Base-by-base conservation (phyloP, 257 asterid genomes). In the Osmanthus fragrans region DNA sequence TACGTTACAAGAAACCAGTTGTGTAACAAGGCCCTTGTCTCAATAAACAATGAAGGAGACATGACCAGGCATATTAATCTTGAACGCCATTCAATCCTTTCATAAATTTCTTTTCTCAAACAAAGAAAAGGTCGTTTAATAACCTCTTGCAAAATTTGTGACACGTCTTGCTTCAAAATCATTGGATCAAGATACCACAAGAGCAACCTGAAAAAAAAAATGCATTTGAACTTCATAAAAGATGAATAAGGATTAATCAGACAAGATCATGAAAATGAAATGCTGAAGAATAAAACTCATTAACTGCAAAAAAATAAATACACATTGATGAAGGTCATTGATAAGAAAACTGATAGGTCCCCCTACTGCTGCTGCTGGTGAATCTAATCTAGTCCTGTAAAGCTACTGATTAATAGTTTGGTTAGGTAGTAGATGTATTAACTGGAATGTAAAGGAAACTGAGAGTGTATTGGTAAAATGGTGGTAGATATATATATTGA, bases 1-100 rank as follows among this genome's bases (percentile, higher is more conserved):
- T 83, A 93, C 97, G 89, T 89, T 82, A 73, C 73, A 40, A 91
- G 85, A 82, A 91, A 93, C 97, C 97, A 93, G 25, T 76, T 81
- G 79, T 90, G 97, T 83, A 93, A 83, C 71, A 91, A 78, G 36
- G 93, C 87, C 84, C 93, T 91, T 36, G 96, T 85, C 88, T 88
- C 91, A 68, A 85, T 73, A 80, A 91, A 93, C 87, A 90, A 75
- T 72, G 86, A 73, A 77, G 97, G 97, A 80, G 96, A 85, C 71
- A 85, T 66, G 36, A 83, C 88, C 79, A 93, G 87, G 83, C 93
- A 91, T 73, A 86, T 84, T 16, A 93, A 27, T 72, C 73, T 83
- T 80, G 89, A 83, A 73, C 87, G 90, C 97, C 96, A 93, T 76
- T 91, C 96, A 25, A 60, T 77, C 85, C 92, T 86, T 76, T 87